Evolutionary conservation across 345 rosid species (phyloP).

Genomic region (Anacardium occidentale): DNA sequence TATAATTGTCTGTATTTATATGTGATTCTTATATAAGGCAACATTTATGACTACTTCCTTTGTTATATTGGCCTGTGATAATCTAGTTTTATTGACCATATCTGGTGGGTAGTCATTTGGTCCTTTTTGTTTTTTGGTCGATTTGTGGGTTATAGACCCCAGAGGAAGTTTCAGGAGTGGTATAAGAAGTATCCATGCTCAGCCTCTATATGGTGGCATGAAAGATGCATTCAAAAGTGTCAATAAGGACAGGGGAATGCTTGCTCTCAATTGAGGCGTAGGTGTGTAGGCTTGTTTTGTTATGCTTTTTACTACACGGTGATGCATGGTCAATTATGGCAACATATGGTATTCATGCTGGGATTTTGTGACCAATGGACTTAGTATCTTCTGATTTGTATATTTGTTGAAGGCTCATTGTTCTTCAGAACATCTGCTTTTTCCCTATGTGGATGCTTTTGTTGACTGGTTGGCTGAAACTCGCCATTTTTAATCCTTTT

Average conservation of each 20-base stretch:
- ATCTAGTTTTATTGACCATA: too few relatives aligned
- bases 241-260: conserved; percentile 84
- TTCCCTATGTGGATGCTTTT: neutral
- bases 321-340: neutral
- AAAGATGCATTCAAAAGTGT: conserved; percentile 68
- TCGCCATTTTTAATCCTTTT: neutral
- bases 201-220: conserved; percentile 66
- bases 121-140: too few relatives aligned
- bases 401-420: neutral
- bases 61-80: too few relatives aligned
- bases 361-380: neutral
- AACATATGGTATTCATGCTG: neutral
- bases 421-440: conserved; percentile 5
- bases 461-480: neutral
- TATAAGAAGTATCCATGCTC: conserved; percentile 40
- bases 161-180: conserved; percentile 37
- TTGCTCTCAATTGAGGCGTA: conserved; percentile 79
- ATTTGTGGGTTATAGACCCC: conserved; percentile 55
- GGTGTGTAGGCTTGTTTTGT: conserved; percentile 44
- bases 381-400: neutral
- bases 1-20: too few relatives aligned
- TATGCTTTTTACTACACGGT: neutral
- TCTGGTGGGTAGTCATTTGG: too few relatives aligned
- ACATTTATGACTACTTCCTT: too few relatives aligned
- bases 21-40: too few relatives aligned